Conservation (phyloP, 495 filamentous ascomycete species). For the Aspergillus campestris region DNA sequence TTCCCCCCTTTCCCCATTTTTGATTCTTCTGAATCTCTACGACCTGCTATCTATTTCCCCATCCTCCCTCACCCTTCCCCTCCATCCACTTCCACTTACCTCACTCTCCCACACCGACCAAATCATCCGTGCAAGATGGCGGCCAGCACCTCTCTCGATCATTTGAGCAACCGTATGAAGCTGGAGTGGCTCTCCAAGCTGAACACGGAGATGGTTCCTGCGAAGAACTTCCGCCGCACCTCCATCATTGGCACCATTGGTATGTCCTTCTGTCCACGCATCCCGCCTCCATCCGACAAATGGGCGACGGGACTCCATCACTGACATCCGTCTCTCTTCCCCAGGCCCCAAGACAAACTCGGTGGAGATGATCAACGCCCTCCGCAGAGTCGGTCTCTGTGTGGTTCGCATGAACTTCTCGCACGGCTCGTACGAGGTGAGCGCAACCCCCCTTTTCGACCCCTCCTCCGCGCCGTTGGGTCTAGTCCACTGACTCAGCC, state of each 20-base stretch:
- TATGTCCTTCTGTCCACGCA: conserved; percentile 27
- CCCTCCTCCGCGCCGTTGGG: neutral
- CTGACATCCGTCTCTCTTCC: conserved; percentile 3
- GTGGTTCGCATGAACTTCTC: conserved; percentile 99
- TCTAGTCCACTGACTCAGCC: neutral
- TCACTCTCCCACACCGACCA: conserved; percentile 10
- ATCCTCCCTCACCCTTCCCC: conserved; percentile 6
- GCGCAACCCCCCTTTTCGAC: conserved; percentile 15
- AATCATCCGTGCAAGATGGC: conserved; percentile 32
- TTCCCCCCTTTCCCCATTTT: conserved; percentile 13
- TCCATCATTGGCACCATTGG: conserved; percentile 99
- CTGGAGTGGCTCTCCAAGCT: conserved; percentile 87
- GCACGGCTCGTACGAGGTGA: conserved; percentile 84
- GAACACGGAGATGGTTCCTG: conserved; percentile 69
- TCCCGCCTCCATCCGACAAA: neutral
- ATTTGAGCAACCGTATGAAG: conserved; percentile 71
- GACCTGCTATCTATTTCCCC: conserved; percentile 15
- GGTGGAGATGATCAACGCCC: conserved; percentile 86
- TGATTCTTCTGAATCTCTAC: conserved; percentile 4
- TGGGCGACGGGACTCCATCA: neutral
- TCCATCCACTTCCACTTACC: conserved; percentile 8
- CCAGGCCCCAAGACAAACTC: conserved; percentile 95
- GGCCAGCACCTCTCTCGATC: conserved; percentile 59
- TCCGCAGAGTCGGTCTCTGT: conserved; percentile 84
- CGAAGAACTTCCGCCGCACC: conserved; percentile 84